A percentile compares a stretch with the other conserved stretches of the same genome.
Evolutionary conservation across 768 basidiomycete species (phyloP).

Genomic region (Russula dissimulans): DNA sequence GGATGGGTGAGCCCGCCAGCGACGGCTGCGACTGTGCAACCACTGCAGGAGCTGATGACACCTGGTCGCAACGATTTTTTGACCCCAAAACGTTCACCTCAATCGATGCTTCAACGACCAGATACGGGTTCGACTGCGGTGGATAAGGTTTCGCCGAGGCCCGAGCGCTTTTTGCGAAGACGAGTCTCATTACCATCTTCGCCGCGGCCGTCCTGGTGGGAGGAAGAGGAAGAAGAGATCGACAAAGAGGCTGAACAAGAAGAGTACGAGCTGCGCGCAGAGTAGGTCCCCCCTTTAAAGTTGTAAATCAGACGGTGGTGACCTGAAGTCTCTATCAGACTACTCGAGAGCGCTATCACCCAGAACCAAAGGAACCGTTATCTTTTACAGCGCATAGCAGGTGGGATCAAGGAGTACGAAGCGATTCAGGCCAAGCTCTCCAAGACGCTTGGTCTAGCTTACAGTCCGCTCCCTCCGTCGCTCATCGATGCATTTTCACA

Average conservation of each 20-base stretch:
- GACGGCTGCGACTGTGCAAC: neutral
- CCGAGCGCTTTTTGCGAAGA: constrained; percentile 18
- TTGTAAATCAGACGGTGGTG: neutral
- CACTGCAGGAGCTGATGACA: neutral
- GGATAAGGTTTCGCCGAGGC: neutral
- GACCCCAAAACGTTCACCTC: neutral
- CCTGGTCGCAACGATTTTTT: neutral
- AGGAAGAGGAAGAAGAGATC: constrained; percentile 28
- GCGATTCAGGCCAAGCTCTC: constrained; percentile 44
- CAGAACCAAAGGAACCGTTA: constrained; percentile 65
- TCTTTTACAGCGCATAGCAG: constrained; percentile 55
- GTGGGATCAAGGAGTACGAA: constrained; percentile 58
- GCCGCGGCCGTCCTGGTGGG: constrained; percentile 15
- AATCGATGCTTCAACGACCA: neutral
- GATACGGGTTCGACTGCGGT: neutral
- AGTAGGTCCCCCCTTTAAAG: constrained; percentile 31
- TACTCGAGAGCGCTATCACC: constrained; percentile 46
- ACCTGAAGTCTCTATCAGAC: constrained; percentile 30
- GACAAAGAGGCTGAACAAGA: constrained; percentile 40
- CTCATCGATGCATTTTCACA: constrained; percentile 67
- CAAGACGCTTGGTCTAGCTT: constrained; percentile 37
- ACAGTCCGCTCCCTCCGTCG: constrained; percentile 48
- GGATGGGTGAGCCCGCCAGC: neutral
- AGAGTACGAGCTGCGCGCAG: constrained; percentile 51
- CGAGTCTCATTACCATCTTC: constrained; percentile 30